A percentile compares a stretch with the other conserved stretches of the same genome.
phyloP scores from a whole-genome alignment of 2,329 filamentous ascomycete genomes.

The Ophiosphaerella narmari region DNA sequence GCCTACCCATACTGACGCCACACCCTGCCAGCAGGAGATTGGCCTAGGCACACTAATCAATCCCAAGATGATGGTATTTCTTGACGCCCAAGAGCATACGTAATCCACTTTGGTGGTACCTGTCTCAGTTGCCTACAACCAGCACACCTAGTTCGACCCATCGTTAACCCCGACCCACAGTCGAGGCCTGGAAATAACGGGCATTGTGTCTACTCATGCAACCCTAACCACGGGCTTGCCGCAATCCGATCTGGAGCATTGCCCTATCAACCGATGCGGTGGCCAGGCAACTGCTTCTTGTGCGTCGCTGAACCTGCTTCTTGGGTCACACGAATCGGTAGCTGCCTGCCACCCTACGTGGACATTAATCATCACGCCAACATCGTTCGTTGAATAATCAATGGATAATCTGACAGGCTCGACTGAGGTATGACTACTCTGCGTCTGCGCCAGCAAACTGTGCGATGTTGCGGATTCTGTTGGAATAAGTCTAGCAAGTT shows the following conservation, averaged over 20 bases:
- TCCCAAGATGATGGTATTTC: not conserved
- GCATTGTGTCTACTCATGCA: too few species aligned
- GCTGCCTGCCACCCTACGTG: too few species aligned
- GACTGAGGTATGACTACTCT: too few species aligned
- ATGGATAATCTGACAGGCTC: too few species aligned
- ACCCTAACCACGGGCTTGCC: constrained; percentile 1
- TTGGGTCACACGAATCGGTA: not conserved
- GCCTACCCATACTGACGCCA: constrained; percentile 10
- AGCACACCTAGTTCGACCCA: constrained; percentile 1
- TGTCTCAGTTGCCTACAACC: constrained; percentile 27
- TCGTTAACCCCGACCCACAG: not conserved
- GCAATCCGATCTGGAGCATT: constrained; percentile 2
- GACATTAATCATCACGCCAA: too few species aligned
- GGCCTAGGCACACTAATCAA: not conserved
- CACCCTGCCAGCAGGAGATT: constrained; percentile 6
- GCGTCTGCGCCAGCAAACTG: too few species aligned
- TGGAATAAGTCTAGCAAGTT: too few species aligned
- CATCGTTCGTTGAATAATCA: too few species aligned
- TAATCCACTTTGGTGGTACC: not conserved
- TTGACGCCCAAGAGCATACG: not conserved
- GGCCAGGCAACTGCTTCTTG: constrained; percentile 5
- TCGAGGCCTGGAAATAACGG: too few species aligned
- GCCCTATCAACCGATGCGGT: constrained; percentile 12
- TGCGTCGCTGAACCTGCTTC: not conserved
- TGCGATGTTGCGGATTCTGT: too few species aligned